phyloP scores from a whole-genome alignment of 108 stramenopile species.

The Nitzschia sp. region DNA sequence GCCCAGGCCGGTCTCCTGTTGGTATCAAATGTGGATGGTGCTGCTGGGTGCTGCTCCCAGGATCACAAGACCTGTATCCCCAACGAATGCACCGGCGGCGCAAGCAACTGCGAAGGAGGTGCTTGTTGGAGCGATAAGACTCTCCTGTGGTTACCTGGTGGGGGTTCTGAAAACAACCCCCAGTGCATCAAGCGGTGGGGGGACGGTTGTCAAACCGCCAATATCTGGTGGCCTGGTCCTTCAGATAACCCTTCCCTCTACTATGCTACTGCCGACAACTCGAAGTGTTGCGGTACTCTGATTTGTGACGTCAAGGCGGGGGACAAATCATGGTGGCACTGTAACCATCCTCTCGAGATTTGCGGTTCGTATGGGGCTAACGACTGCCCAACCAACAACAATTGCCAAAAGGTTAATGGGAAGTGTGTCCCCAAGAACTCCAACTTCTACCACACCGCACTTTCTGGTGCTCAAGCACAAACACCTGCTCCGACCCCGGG shows the following conservation, averaged over 20 bases:
- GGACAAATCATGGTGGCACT: background rate
- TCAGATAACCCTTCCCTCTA: background rate
- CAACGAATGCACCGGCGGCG: background rate
- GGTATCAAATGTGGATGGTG: no score
- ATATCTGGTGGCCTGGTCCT: background rate
- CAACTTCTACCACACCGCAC: background rate
- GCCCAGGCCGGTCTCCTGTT: no score
- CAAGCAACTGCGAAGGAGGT: background rate
- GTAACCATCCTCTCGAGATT: background rate
- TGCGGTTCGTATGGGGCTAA: background rate
- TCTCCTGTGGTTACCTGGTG: background rate
- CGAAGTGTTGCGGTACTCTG: constrained; percentile 5
- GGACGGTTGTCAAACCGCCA: background rate
- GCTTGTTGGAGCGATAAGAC: background rate
- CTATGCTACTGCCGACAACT: background rate
- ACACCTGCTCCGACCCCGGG: background rate
- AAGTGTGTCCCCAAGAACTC: background rate
- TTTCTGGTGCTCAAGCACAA: background rate
- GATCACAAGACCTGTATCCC: constrained; percentile 9
- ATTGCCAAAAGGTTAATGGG: background rate
- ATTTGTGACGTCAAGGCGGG: background rate
- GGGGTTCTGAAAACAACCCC: constrained; percentile 1
- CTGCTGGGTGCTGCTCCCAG: constrained; percentile 16
- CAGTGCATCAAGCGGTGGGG: constrained; percentile 1
- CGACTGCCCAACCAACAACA: background rate